Base-by-base conservation (phyloP, 257 asterid genomes). In the Salvia miltiorrhiza region DNA sequence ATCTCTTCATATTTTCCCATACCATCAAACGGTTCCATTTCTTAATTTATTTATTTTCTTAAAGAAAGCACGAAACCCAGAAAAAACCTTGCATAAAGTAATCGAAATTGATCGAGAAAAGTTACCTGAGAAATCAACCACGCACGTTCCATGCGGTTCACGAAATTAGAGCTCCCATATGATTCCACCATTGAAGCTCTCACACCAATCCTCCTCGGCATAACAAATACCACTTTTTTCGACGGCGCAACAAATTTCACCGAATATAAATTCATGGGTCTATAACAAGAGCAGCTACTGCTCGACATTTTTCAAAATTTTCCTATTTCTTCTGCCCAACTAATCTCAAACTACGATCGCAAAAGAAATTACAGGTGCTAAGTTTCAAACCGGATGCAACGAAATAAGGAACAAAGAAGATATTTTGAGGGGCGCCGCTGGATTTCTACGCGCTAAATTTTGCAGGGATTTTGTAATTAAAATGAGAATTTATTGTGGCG, bases 111-210 rank as follows among this genome's bases (percentile, higher is more conserved):
- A 26, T 47, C 1, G 26, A 39, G 32, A 24, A n/a, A 44, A 63
- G 10, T 14, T 59, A 91, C 97, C 96, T 90, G 85, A 65, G 98
- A 84, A 77, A 93, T 93, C 80, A 90, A 77, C 97, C 97, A 93
- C 21, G 94, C 88, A 4, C 87, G 97, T 62, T 93, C 97, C 84
- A 90, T 87, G 65, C 96, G 93, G 10, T 87, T 61, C 61, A 62
- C 73, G 66, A 88, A 85, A 72, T 80, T 79, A 30, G 90, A 80
- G 62, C 85, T 81, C 78, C 81, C 97, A 14, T 70, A 73, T 9
- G 93, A 84, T 43, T 88, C 96, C 82, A 93, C 88, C 74, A 39
- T 71, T 26, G 98, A 84, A 76, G 97, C 95, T 62, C 89, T 83
- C n/a, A 87, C 77, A 65, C 69, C 49, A 49, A 73, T 62, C 74